These are phyloP conservation scores for Suillus luteus DNA, from an alignment of 768 basidiomycete species.

Conservation along the genomic window DNA sequence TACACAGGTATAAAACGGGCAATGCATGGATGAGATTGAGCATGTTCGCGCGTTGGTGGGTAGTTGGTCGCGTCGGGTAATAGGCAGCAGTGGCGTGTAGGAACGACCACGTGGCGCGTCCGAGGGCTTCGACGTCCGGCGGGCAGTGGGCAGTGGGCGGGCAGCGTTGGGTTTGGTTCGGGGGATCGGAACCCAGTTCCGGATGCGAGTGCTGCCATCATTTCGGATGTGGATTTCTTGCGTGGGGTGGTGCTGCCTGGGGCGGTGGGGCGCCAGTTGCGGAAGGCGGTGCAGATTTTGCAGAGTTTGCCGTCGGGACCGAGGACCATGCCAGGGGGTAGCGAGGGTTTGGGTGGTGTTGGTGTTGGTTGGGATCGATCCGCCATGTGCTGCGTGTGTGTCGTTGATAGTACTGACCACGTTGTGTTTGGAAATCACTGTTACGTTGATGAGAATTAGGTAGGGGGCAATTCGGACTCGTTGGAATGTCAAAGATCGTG, in stretches of 20 bases:
- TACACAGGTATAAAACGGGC: constrained; percentile 87
- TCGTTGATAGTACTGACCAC: neutral
- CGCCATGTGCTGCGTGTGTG: constrained; percentile 6
- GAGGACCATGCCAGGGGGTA: constrained; percentile 84
- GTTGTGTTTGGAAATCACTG: neutral
- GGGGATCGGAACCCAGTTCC: constrained; percentile 29
- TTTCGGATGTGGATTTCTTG: constrained; percentile 33
- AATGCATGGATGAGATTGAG: constrained; percentile 73
- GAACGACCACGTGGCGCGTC: constrained; percentile 95
- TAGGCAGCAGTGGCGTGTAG: constrained; percentile 94
- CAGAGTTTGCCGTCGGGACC: constrained; percentile 96
- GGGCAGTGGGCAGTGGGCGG: constrained; percentile 89
- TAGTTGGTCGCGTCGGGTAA: constrained; percentile 82
- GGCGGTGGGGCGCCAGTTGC: constrained; percentile 57
- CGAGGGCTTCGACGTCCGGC: constrained; percentile 86
- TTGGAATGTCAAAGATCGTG: neutral
- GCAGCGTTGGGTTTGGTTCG: constrained; percentile 39
- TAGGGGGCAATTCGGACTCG: neutral
- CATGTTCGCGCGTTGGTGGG: constrained; percentile 82
- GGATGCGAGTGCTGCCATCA: constrained; percentile 37
- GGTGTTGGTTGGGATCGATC: constrained; percentile 5
- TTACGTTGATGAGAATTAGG: neutral
- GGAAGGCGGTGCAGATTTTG: constrained; percentile 86
- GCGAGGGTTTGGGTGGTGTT: constrained; percentile 20
- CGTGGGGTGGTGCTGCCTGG: constrained; percentile 27